Conservation (phyloP, 225 moss, liverwort and hornwort species). For the Marchantia polymorpha region DNA sequence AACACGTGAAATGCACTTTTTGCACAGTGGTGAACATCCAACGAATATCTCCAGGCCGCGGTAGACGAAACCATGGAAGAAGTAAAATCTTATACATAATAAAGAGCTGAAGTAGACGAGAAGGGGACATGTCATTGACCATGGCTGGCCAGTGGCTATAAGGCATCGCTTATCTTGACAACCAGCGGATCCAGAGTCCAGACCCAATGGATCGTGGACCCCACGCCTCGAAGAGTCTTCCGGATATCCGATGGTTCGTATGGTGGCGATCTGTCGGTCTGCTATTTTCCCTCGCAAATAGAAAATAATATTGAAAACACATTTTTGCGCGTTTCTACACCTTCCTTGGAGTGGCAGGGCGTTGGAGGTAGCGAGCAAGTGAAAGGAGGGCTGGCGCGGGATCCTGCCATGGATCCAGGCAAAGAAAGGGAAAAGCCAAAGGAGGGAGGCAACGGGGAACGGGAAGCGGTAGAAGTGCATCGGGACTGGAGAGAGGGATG, state of each 20-base stretch:
- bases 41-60: no score
- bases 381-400: neutral
- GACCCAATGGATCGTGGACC: neutral
- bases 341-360: neutral
- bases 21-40: no score
- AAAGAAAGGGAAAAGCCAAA: neutral
- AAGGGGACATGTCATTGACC: neutral
- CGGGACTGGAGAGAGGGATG: neutral
- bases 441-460: no score
- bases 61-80: no score
- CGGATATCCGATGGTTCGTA: neutral
- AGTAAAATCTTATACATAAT: no score
- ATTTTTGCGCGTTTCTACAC: neutral
- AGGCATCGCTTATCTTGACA: conserved; percentile 1
- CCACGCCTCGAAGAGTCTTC: neutral
- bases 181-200: neutral
- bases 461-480: no score
- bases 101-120: no score
- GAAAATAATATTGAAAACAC: neutral
- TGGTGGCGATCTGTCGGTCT: neutral
- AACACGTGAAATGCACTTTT: no score
- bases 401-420: no score
- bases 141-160: neutral
- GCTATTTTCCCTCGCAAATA: conserved; percentile 10
- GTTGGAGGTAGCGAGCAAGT: neutral